These are phyloP conservation scores for Tylopilus sp. DNA, from an alignment of 1,284 basidiomycete species.

Conservation along the genomic window DNA sequence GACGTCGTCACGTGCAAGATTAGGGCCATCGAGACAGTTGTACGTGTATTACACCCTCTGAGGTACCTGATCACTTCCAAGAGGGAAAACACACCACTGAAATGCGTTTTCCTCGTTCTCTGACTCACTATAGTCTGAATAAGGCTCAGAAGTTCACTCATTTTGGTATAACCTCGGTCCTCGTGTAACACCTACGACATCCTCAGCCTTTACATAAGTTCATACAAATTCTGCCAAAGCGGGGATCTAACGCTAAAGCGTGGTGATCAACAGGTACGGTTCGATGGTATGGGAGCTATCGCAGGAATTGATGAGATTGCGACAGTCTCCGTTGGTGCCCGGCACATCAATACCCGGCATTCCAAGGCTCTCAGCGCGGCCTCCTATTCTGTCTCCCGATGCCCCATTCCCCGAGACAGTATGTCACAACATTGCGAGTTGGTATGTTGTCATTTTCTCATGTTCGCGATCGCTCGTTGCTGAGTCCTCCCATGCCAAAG, in stretches of 20 bases:
- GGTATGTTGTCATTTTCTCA: conserved; percentile 50
- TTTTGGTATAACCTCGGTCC: conserved; percentile 48
- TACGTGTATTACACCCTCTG: too few species aligned
- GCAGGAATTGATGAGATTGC: conserved; percentile 12
- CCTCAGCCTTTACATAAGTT: conserved; percentile 58
- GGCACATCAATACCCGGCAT: conserved; percentile 81
- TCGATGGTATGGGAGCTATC: neutral
- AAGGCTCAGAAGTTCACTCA: conserved; percentile 72
- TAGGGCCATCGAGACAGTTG: too few species aligned
- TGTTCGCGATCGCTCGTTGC: conserved; percentile 4
- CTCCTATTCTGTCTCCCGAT: conserved; percentile 72
- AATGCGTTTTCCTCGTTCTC: conserved; percentile 96
- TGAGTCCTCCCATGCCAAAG: conserved; percentile 41
- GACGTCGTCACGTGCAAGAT: too few species aligned
- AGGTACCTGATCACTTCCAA: too few species aligned
- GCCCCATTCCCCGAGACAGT: conserved; percentile 82
- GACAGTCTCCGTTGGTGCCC: conserved; percentile 81
- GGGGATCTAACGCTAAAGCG: conserved; percentile 70
- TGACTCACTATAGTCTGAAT: conserved; percentile 80
- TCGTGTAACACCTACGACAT: conserved; percentile 33
- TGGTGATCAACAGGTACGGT: conserved; percentile 80
- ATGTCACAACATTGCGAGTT: conserved; percentile 81
- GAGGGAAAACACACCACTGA: conserved; percentile 14
- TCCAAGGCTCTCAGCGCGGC: conserved; percentile 78
- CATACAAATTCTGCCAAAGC: conserved; percentile 80